Evolutionary conservation across 768 basidiomycete species (phyloP), one percentile per base, ranked within the genome.

Genomic region (Leccinum barrowsii): DNA sequence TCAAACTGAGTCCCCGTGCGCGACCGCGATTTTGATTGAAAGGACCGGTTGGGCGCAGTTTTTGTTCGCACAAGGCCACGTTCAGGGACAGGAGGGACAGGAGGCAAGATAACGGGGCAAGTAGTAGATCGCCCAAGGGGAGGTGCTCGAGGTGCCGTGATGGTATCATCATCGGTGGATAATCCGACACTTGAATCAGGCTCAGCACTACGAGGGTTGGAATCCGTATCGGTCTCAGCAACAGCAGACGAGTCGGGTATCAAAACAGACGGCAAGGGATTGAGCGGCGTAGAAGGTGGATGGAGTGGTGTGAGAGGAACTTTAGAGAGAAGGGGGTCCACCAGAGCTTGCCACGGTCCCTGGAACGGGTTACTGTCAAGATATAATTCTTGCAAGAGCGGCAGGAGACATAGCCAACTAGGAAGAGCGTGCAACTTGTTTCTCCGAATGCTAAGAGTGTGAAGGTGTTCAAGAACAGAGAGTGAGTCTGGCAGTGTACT

Each of bases 361-460:
- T 92, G 90, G 74, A 99, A 98, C 7, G 95, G 94, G 71, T 99
- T 99, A 17, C 87, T 89, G 62, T 98, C 96, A n/a, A 99, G 85
- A 63, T 88, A 89, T 3, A 99, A 76, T 2, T 87, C 89, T 72
- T 96, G 92, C 50, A 99, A 78, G 30, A 81, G 80, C 19, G 86
- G 82, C n/a, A 99, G 80, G 28, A 92, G 82, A 71, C 92, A 93
- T 49, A 99, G 80, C 96, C 97, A 99, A 61, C 89, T 85, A n/a
- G 97, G 95, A 17, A 98, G 82, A 7, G 89, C 83, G 63, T 90
- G 81, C 67, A 99, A 79, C 70, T 89, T 89, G 75, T 99, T 99
- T 67, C 89, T 78, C 49, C 95, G 86, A 55, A 96, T 74, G 68
- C 94, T 94, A 64, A 93, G 82, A 11, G 94, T 95, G 70, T 97